Evolutionary conservation across 179 eudicot species (phyloP), one percentile per base, ranked within the genome.

Genomic region (Beta lomatogona): DNA sequence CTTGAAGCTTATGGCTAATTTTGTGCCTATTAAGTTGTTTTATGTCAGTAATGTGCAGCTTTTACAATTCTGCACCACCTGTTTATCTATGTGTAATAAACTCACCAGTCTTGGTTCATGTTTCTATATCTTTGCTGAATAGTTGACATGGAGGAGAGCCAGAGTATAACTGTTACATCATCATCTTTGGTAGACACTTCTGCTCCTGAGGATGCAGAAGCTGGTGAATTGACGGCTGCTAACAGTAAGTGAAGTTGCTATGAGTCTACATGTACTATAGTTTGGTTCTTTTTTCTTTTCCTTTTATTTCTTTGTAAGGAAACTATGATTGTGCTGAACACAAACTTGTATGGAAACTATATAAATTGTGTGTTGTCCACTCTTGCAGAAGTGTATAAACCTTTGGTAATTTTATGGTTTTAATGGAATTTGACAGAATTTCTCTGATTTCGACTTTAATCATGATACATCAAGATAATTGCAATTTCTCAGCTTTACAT

Each of bases 91-190:
- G 41, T 36, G 41, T 36, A 36, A 36, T 36, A 36, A 36, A 36
- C 41, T 36, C 41, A 36, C 41, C 41, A 36, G 10, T 75, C 18
- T 55, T 53, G 45, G 55, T 13, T 48, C 52, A 6, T 9, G 46
- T 50, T 76, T 76, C 6, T n/a, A 25, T 61, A 5, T 77, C 12
- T 28, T 10, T 44, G 11, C 75, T 70, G 54, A 65, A 11, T 50
- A 50, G 58, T 69, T 69, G 80, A 36, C 83, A 69, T 83, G 86
- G 82, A 76, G 79, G 70, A 57, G 52, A 57, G 19, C 59, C 46
- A 68, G 14, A 76, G 71, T 58, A 67, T 53, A 68, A 77, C 67
- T 60, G 73, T 54, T 54, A 72, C 63, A 36, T 52, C 80, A 59
- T 46, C 79, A 44, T 70, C 81, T 22, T 44, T 80, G 67, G 75